Conservation (phyloP, 2,329 filamentous ascomycete species). For the Cladosporium sphaerospermum region DNA sequence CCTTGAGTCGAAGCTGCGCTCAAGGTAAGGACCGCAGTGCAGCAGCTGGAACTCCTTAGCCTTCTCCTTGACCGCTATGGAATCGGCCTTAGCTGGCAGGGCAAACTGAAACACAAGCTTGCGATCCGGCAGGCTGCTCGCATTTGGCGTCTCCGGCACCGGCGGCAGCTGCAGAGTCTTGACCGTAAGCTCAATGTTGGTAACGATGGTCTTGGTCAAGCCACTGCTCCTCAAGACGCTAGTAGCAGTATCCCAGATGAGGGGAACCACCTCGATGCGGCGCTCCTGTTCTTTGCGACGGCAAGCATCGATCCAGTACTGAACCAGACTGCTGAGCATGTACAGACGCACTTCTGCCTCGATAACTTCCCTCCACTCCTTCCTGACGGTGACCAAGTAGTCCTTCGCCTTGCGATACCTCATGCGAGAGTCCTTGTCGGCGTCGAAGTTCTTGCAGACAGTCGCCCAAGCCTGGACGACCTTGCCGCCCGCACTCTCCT, state of each 20-base stretch:
- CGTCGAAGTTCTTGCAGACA: constrained; percentile 43
- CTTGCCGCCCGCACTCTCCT: constrained; percentile 35
- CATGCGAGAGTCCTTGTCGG: constrained; percentile 36
- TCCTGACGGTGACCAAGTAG: constrained; percentile 41
- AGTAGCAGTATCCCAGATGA: constrained; percentile 41
- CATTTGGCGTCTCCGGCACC: constrained; percentile 21
- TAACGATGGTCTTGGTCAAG: constrained; percentile 38
- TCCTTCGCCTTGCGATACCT: constrained; percentile 46
- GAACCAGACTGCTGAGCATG: constrained; percentile 43
- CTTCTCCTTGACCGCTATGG: constrained; percentile 30
- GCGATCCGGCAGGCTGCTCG: constrained; percentile 16
- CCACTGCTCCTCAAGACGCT: constrained; percentile 33
- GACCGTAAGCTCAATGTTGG: constrained; percentile 32
- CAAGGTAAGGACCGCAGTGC: constrained; percentile 66
- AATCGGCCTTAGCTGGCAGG: constrained; percentile 25
- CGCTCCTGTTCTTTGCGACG: constrained; percentile 28
- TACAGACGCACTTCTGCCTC: constrained; percentile 45
- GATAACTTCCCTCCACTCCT: constrained; percentile 34
- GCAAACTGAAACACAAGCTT: constrained; percentile 42
- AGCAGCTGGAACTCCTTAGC: constrained; percentile 59
- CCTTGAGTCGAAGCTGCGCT: constrained; percentile 63
- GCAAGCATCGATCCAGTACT: constrained; percentile 43
- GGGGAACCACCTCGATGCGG: constrained; percentile 39
- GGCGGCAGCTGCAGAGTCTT: constrained; percentile 36
- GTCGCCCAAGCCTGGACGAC: constrained; percentile 41